These are phyloP conservation scores for Plectosphaerella sp. DNA, from an alignment of 2,329 filamentous ascomycete genomes.

Conservation along the genomic window DNA sequence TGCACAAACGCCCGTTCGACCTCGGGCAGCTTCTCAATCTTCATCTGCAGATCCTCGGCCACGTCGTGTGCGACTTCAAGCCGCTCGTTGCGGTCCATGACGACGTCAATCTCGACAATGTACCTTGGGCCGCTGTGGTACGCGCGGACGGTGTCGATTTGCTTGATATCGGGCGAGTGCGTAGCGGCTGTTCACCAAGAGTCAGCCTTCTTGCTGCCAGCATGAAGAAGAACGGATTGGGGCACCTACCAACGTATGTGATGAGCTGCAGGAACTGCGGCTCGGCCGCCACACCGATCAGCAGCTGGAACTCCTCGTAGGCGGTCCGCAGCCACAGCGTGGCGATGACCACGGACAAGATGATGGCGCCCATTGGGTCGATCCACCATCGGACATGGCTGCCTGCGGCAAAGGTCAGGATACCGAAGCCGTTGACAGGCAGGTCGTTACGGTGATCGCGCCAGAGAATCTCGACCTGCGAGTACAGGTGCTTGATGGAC, in stretches of 20 bases:
- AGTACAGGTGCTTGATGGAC: constrained; percentile 85
- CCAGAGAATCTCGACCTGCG: constrained; percentile 88
- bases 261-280: constrained; percentile 87
- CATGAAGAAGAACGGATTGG: neutral
- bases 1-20: constrained; percentile 95
- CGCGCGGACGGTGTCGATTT: constrained; percentile 91
- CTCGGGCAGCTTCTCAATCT: constrained; percentile 86
- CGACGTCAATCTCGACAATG: constrained; percentile 93
- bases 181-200: constrained; percentile 53
- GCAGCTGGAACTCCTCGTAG: constrained; percentile 81
- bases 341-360: constrained; percentile 75
- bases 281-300: constrained; percentile 85
- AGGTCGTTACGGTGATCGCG: constrained; percentile 96
- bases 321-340: constrained; percentile 80
- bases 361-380: constrained; percentile 85
- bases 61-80: constrained; percentile 84
- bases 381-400: constrained; percentile 91
- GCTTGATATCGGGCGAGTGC: constrained; percentile 73
- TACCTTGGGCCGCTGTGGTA: constrained; percentile 87
- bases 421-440: constrained; percentile 91
- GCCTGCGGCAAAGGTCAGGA: constrained; percentile 87
- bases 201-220: too few relatives aligned
- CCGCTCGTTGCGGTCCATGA: constrained; percentile 75
- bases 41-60: constrained; percentile 89
- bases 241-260: constrained; percentile 70